Conservation (phyloP, 2,329 filamentous ascomycete genomes). For the Aspergillus fumigatiaffinis region DNA sequence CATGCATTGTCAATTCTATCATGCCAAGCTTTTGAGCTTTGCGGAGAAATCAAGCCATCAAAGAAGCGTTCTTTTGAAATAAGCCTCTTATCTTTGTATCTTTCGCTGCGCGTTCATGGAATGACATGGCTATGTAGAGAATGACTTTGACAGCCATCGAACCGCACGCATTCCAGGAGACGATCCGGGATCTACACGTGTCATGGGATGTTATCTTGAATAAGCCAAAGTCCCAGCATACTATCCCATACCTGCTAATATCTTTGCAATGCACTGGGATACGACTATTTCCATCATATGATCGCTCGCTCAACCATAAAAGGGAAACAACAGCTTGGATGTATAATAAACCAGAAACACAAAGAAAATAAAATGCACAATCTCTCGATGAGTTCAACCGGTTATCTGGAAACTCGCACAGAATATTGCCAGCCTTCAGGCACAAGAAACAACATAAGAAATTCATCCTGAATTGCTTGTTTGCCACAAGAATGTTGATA, state of each 20-base stretch:
- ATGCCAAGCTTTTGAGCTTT: background rate
- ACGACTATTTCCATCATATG: background rate
- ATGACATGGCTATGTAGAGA: too few relatives aligned
- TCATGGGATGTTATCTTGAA: background rate
- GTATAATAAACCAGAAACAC: background rate
- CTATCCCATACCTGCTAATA: background rate
- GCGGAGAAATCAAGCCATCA: background rate
- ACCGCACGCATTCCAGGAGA: background rate
- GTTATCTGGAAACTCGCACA: background rate
- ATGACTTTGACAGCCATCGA: background rate
- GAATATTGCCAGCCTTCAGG: background rate
- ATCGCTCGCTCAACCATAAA: background rate
- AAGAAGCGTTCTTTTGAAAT: background rate
- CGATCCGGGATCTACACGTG: background rate
- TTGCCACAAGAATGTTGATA: background rate
- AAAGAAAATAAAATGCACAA: background rate
- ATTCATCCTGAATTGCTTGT: background rate
- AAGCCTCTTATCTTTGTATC: background rate
- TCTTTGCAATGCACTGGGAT: background rate
- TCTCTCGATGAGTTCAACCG: background rate
- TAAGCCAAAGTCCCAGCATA: constrained; percentile 9
- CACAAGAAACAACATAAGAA: background rate
- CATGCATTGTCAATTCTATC: background rate
- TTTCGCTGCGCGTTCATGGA: background rate
- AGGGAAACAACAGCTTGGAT: background rate